Evolutionary conservation across 257 asterid species (phyloP).

Genomic region (Jacaranda mimosifolia): DNA sequence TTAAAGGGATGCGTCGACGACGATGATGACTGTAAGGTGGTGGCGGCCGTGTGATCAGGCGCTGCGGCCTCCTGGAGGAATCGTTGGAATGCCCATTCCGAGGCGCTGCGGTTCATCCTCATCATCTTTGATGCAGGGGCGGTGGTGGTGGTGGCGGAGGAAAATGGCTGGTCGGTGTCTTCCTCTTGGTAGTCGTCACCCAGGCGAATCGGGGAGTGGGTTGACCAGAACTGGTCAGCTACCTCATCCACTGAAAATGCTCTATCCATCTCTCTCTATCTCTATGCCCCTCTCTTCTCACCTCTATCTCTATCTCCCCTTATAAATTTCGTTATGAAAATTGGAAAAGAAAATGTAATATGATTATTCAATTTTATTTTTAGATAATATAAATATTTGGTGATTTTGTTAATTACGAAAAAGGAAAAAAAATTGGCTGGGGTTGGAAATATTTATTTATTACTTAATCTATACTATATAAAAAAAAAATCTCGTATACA

Average conservation of each 20-base stretch:
- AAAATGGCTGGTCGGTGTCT: conserved; percentile 44
- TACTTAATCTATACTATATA: no score
- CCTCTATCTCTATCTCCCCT: conserved; percentile 3
- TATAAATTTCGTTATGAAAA: no score
- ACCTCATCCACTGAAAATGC: conserved; percentile 79
- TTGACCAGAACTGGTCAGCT: conserved; percentile 71
- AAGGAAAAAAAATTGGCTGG: no score
- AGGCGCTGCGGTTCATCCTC: conserved; percentile 82
- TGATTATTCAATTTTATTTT: no score
- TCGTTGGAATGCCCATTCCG: conserved; percentile 93
- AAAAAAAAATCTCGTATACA: no score
- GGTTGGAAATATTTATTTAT: no score
- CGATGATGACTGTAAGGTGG: conserved; percentile 30
- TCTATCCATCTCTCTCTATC: conserved; percentile 64
- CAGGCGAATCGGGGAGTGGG: conserved; percentile 59
- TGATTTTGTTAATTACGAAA: no score
- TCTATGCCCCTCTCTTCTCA: conserved; percentile 11
- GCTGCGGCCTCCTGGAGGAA: conserved; percentile 79
- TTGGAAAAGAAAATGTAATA: no score
- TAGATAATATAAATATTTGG: no score
- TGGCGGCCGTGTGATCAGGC: conserved; percentile 41
- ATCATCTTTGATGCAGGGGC: conserved; percentile 47
- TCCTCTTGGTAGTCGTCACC: conserved; percentile 41
- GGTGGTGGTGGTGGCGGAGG: conserved; percentile 45
- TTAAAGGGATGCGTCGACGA: background rate